Conservation (phyloP, 1,139 yeast genomes). For the Blastobotrys illinoisensis region DNA sequence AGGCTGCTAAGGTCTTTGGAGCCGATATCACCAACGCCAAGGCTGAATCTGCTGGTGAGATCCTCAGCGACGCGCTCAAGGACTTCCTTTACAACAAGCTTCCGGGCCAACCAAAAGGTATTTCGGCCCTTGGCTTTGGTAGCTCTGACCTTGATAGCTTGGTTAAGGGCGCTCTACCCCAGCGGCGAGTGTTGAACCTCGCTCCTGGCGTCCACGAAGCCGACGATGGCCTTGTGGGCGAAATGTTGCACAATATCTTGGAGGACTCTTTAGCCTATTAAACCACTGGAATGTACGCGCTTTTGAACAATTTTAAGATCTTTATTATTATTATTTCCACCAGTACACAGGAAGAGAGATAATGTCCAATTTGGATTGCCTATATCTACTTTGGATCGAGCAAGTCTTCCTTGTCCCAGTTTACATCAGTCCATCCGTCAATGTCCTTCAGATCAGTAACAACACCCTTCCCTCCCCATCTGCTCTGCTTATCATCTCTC, state of each 20-base stretch:
- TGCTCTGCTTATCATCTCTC: constrained; percentile 17
- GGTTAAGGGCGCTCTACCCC: constrained; percentile 39
- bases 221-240: constrained; percentile 28
- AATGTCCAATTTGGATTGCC: too few species aligned
- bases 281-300: not conserved
- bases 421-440: constrained; percentile 15
- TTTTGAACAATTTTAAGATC: too few species aligned
- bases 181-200: constrained; percentile 35
- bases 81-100: constrained; percentile 33
- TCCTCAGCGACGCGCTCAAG: constrained; percentile 33
- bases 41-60: constrained; percentile 37
- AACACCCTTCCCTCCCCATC: constrained; percentile 21
- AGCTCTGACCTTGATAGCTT: constrained; percentile 31
- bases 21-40: constrained; percentile 36
- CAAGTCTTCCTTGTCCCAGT: constrained; percentile 1
- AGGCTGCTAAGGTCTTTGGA: constrained; percentile 37
- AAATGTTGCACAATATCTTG: constrained; percentile 23
- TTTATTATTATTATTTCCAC: too few species aligned
- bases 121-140: constrained; percentile 33
- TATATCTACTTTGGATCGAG: not conserved
- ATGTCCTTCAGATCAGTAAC: constrained; percentile 20
- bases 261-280: constrained; percentile 21
- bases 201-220: constrained; percentile 32
- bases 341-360: too few species aligned
- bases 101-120: constrained; percentile 36